These are phyloP conservation scores for Trichophyton verrucosum DNA, from an alignment of 2,329 filamentous ascomycete genomes.

Conservation along the genomic window DNA sequence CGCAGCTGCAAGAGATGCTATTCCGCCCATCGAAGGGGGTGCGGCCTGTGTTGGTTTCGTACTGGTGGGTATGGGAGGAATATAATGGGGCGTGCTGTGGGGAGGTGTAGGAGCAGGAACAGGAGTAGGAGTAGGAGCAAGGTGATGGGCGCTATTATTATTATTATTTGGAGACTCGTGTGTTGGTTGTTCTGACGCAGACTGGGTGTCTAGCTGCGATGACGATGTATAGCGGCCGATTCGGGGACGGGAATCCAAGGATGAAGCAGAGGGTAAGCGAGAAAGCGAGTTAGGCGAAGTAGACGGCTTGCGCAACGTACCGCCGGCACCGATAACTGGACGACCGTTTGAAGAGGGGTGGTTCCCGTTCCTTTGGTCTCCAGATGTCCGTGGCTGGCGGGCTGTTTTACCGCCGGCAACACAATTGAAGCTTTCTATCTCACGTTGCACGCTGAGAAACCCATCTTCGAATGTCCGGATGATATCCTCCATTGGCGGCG, in stretches of 20 bases:
- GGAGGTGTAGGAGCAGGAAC: background rate
- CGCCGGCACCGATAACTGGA: constrained; percentile 22
- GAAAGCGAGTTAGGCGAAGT: constrained; percentile 20
- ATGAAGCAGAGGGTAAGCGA: constrained; percentile 17
- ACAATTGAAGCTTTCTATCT: constrained; percentile 53
- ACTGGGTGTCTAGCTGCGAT: background rate
- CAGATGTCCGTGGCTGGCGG: constrained; percentile 42
- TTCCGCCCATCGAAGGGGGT: constrained; percentile 24
- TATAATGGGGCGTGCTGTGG: constrained; percentile 1
- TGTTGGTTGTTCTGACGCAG: background rate
- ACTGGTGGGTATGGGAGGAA: constrained; percentile 6
- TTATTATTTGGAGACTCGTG: background rate
- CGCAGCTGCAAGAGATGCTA: constrained; percentile 31
- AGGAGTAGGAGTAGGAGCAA: background rate
- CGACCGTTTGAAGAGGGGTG: constrained; percentile 18
- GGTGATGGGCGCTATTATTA: constrained; percentile 4
- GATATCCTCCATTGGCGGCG: constrained; percentile 60
- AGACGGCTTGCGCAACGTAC: constrained; percentile 24
- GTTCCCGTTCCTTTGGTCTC: constrained; percentile 36
- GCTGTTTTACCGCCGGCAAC: constrained; percentile 57
- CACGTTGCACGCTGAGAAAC: constrained; percentile 51
- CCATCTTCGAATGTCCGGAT: constrained; percentile 52
- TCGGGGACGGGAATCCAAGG: constrained; percentile 17
- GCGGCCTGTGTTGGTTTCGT: background rate
- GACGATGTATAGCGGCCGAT: constrained; percentile 12